Evolutionary conservation across 2,329 filamentous ascomycete species (phyloP).

Genomic region (Botryotinia globosa): DNA sequence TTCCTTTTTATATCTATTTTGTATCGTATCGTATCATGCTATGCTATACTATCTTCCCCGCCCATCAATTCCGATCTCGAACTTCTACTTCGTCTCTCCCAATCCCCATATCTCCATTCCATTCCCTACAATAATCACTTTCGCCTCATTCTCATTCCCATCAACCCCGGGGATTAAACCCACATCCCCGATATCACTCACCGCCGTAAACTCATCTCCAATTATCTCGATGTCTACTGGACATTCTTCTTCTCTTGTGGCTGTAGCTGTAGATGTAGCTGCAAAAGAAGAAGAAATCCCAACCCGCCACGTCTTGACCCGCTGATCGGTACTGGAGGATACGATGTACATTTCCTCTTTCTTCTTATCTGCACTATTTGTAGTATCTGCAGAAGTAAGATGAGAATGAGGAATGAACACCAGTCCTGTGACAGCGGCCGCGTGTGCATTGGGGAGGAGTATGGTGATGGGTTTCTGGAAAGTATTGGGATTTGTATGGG

Average conservation of each 20-base stretch:
- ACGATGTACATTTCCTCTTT: slow-evolving; percentile 37
- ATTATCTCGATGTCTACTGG: slow-evolving; percentile 42
- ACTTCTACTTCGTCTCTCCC: background rate
- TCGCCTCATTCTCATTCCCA: slow-evolving; percentile 8
- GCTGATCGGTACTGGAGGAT: slow-evolving; percentile 59
- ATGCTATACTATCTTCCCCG: background rate
- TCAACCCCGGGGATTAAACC: slow-evolving; percentile 27
- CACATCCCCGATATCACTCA: slow-evolving; percentile 58
- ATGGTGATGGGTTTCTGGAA: background rate
- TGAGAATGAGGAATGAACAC: slow-evolving; percentile 35
- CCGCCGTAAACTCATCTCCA: slow-evolving; percentile 54
- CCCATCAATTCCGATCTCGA: background rate
- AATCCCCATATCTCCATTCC: slow-evolving; percentile 38
- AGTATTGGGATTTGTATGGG: background rate
- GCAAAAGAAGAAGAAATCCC: background rate
- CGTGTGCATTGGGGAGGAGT: slow-evolving; percentile 60
- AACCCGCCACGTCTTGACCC: slow-evolving; percentile 52
- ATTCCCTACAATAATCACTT: slow-evolving; percentile 38
- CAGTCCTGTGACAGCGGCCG: slow-evolving; percentile 65
- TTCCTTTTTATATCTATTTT: background rate
- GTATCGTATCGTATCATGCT: background rate
- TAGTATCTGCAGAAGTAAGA: background rate
- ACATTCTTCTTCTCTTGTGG: slow-evolving; percentile 22
- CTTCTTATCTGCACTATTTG: background rate
- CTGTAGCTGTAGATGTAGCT: background rate